A percentile compares a stretch with the other conserved stretches of the same genome.
phyloP scores from a whole-genome alignment of 2,329 filamentous ascomycete species.

The Beauveria bassiana region DNA sequence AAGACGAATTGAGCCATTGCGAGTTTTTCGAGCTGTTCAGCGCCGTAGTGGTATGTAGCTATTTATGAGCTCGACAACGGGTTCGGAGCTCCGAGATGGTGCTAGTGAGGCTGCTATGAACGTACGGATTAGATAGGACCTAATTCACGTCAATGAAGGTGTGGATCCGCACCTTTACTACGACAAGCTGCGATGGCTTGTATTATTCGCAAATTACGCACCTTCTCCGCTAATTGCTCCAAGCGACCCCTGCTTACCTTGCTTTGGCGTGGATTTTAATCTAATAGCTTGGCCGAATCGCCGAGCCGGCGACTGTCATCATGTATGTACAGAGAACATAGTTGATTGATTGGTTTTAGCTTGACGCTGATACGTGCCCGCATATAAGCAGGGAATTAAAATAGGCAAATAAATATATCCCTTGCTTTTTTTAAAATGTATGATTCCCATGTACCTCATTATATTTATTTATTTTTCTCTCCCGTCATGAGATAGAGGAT shows the following conservation, averaged over 20 bases:
- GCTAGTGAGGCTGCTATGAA: not conserved
- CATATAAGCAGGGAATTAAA: not conserved
- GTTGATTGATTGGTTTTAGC: not conserved
- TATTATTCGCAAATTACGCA: constrained; percentile 3
- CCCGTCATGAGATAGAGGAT: no score
- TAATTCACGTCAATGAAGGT: no score
- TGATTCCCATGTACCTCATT: no score
- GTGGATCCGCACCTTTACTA: no score
- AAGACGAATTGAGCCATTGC: not conserved
- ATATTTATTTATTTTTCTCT: no score
- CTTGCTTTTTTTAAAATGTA: no score
- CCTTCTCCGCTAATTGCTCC: constrained; percentile 2
- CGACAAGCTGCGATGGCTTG: not conserved
- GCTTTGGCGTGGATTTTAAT: not conserved
- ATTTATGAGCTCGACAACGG: not conserved
- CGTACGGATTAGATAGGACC: no score
- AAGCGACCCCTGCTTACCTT: not conserved
- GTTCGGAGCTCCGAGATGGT: not conserved
- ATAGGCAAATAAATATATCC: no score
- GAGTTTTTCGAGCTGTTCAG: not conserved
- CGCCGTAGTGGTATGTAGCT: not conserved
- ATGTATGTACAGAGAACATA: not conserved
- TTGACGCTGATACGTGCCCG: not conserved
- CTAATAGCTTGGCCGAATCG: constrained; percentile 1
- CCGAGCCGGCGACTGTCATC: not conserved